Base-by-base conservation (phyloP, 257 asterid genomes). In the Euphrasia confusa region DNA sequence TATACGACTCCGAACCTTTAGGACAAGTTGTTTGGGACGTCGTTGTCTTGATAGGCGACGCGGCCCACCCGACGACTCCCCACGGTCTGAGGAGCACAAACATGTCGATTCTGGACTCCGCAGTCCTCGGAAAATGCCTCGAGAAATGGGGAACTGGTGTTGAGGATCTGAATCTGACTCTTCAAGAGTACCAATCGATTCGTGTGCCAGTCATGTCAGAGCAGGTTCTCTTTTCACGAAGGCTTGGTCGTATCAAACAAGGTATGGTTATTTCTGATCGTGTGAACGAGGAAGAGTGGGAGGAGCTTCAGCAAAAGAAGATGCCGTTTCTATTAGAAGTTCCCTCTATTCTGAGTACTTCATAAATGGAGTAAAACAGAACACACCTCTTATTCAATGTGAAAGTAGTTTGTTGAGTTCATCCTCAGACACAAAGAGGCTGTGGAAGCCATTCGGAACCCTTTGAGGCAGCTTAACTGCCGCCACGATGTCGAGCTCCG, bases 51-150 rank as follows among this genome's bases (percentile, higher is more conserved):
- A 44, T 86, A 21, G 98, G 97, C 69, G 98, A 92, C 59, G 95
- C 95, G 13, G 97, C 98, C 66, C 98, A 92, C 48, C 97, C 98
- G 3, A 86, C 87, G 0, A 89, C 95, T 30, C 97, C 98, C 27
- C 97, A 86, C 57, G 95, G 97, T 59, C 35, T 82, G 63, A 86
- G 97, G 72, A 92, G 95, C 90, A 86, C 99, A 65, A 92, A 92
- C 88, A 89, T 89, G 99, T 83, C 96, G 3, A 70, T 92, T 39
- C 13, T 86, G 70, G 99, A 92, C 72, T 95, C 89, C 66, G 88
- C 86, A 1, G 95, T 84, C 28, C 64, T 89, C 21, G 91, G 95
- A 7, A 84, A 86, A 74, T 86, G 95, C 71, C 78, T 92, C 1
- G 68, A 76, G 74, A 92, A 89, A 63, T 83, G 88, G 83, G 79